Evolutionary conservation across 2,329 filamentous ascomycete species (phyloP), one percentile per base, ranked within the genome.

Genomic region (Colletotrichum karsti): DNA sequence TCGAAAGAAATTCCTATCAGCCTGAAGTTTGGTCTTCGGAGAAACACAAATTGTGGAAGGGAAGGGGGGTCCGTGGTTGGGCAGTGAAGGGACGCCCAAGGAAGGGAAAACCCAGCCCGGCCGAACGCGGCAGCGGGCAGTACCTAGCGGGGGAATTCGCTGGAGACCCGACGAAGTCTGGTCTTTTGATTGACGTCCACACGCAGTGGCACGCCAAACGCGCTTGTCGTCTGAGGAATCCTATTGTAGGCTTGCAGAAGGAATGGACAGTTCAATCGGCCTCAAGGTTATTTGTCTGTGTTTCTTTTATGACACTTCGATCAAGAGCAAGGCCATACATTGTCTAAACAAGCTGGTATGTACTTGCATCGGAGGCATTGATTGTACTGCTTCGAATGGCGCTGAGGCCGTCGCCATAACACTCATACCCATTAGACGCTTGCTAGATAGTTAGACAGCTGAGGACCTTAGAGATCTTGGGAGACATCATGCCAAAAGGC

Each of bases 11-110:
- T 33, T 39, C 22, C 35, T 20, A 8, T 35, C 26, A 37, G 42
- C 42, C 63, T 50, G 44, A 58, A 44, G 59, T 51, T 41, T 58
- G 55, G 26, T 57, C 22, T 33, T 63, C 51, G 41, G 61, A 54
- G 63, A 63, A 50, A 50, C 48, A 66, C 48, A 66, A 66, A 50
- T 50, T 64, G 65, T 65, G 65, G 61, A 66, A 59, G 48, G 37
- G 35, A 50, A 63, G 54, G 62, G 51, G 62, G 65, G 46, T 35
- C 62, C 35, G 63, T 58, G 65, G 65, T 69, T 69, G 65, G 65
- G 65, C 54, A 61, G 48, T 66, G 48, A 60, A 63, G 26, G 42
- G 28, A 39, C 28, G 39, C 64, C 64, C 51, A 35, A 58, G 22
- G 39, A 66, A 66, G 63, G 50, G 58, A 63, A 62, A 50, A 37